Evolutionary conservation across 768 basidiomycete species (phyloP).

Genomic region (Boletus tomentosulus): DNA sequence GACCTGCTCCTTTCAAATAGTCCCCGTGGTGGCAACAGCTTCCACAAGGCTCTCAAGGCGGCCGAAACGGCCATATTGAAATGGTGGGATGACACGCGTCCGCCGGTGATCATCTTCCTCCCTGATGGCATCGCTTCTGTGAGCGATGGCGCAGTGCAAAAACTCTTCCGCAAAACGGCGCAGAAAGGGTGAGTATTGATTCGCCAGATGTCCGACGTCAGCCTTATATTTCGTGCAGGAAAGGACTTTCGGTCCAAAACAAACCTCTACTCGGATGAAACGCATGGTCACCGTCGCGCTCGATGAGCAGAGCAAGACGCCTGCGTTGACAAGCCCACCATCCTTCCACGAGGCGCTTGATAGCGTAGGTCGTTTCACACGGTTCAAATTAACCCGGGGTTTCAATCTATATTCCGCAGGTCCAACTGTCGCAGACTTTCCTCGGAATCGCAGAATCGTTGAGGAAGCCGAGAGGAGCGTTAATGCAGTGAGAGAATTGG

Average conservation of each 20-base stretch:
- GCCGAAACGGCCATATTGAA: slow-evolving; percentile 37
- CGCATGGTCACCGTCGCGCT: slow-evolving; percentile 48
- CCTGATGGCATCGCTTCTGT: slow-evolving; percentile 50
- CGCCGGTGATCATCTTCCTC: slow-evolving; percentile 52
- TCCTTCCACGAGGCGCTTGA: slow-evolving; percentile 49
- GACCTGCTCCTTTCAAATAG: slow-evolving; percentile 31
- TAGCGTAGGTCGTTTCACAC: slow-evolving; percentile 33
- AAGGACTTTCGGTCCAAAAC: slow-evolving; percentile 49
- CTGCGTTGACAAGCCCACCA: slow-evolving; percentile 21
- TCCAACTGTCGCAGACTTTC: slow-evolving; percentile 51
- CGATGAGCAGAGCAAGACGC: slow-evolving; percentile 39
- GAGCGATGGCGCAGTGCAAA: slow-evolving; percentile 30
- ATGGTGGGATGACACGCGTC: slow-evolving; percentile 43
- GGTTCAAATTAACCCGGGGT: background rate
- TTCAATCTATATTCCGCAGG: slow-evolving; percentile 27
- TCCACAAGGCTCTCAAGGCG: slow-evolving; percentile 35
- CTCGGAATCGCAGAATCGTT: slow-evolving; percentile 53
- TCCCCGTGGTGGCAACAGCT: slow-evolving; percentile 42
- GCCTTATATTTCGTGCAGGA: slow-evolving; percentile 29
- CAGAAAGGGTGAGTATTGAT: slow-evolving; percentile 36
- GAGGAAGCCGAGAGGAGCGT: slow-evolving; percentile 46
- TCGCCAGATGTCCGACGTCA: background rate
- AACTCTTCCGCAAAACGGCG: slow-evolving; percentile 35
- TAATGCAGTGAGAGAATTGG: slow-evolving; percentile 30
- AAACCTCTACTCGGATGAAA: slow-evolving; percentile 26